phyloP scores from a whole-genome alignment of 2,329 filamentous ascomycete genomes.

The Hypoxylon sp. region DNA sequence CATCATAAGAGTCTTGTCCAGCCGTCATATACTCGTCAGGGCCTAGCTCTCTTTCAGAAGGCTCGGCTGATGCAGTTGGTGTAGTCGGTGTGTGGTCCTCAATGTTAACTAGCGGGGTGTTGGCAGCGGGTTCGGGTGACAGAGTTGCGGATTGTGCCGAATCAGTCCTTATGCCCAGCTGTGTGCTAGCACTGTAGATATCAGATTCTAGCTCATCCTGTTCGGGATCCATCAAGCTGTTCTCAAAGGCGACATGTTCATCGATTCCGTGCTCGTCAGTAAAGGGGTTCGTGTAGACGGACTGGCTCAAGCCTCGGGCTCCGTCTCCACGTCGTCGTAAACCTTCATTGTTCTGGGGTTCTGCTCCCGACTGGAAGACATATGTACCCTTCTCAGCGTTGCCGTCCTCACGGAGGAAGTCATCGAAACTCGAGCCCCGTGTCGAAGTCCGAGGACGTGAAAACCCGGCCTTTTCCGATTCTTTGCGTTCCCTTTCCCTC shows the following conservation, averaged over 20 bases:
- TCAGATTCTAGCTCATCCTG: slow-evolving; percentile 66
- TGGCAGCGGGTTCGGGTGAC: slow-evolving; percentile 46
- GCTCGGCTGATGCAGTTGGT: slow-evolving; percentile 27
- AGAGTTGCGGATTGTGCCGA: slow-evolving; percentile 39
- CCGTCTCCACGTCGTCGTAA: slow-evolving; percentile 66
- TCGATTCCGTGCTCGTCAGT: slow-evolving; percentile 70
- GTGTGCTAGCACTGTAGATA: slow-evolving; percentile 70
- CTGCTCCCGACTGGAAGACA: slow-evolving; percentile 71
- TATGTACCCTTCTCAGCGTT: slow-evolving; percentile 68
- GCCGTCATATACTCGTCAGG: slow-evolving; percentile 68
- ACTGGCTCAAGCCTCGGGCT: slow-evolving; percentile 62
- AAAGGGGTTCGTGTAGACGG: slow-evolving; percentile 72
- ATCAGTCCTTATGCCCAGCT: slow-evolving; percentile 53
- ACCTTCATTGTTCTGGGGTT: slow-evolving; percentile 61
- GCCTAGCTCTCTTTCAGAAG: slow-evolving; percentile 59
- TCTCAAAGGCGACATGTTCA: slow-evolving; percentile 60
- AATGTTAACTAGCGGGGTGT: slow-evolving; percentile 56
- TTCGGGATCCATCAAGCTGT: slow-evolving; percentile 61
- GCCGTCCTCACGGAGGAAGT: slow-evolving; percentile 68
- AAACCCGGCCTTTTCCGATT: slow-evolving; percentile 48
- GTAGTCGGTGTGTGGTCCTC: slow-evolving; percentile 38
- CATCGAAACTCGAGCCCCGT: slow-evolving; percentile 68
- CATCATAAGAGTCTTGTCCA: slow-evolving; percentile 61
- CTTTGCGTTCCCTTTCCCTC: slow-evolving; percentile 58
- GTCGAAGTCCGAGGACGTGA: slow-evolving; percentile 47